Percentiles rank a stretch among this genome's conserved stretches.
Evolutionary conservation across 176 grass and related monocot species (phyloP).

Genomic region (Luzula sylvatica): DNA sequence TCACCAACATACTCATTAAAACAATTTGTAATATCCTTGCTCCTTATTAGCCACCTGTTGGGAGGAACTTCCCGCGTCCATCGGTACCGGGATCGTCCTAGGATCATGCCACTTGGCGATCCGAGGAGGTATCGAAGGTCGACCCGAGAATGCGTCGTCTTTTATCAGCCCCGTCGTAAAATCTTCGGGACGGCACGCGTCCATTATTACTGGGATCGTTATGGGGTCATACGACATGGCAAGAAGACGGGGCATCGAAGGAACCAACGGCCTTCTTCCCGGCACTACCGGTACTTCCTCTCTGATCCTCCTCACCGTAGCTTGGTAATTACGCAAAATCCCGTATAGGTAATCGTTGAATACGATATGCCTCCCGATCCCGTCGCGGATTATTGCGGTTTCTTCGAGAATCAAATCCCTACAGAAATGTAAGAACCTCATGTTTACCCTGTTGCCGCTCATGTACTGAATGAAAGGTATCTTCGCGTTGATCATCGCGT

Average conservation of each 20-base stretch:
- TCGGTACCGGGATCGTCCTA: too few species aligned
- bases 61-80: too few species aligned
- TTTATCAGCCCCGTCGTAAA: too few species aligned
- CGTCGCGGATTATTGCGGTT: not conserved
- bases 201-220: too few species aligned
- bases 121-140: too few species aligned
- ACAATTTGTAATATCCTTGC: too few species aligned
- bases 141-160: too few species aligned
- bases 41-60: too few species aligned
- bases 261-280: not conserved
- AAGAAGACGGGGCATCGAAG: not conserved
- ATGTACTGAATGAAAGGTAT: not conserved
- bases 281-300: not conserved
- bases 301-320: not conserved
- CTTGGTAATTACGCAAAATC: not conserved
- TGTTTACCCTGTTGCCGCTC: not conserved
- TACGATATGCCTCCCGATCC: slow-evolving; percentile 2
- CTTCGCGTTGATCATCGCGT: not conserved
- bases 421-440: not conserved
- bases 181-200: too few species aligned
- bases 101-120: too few species aligned
- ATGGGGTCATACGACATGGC: too few species aligned
- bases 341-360: slow-evolving; percentile 4
- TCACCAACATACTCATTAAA: too few species aligned
- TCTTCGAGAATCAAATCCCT: not conserved